Conservation (phyloP, 2,329 filamentous ascomycete species). For the Pseudomassariella vexata region DNA sequence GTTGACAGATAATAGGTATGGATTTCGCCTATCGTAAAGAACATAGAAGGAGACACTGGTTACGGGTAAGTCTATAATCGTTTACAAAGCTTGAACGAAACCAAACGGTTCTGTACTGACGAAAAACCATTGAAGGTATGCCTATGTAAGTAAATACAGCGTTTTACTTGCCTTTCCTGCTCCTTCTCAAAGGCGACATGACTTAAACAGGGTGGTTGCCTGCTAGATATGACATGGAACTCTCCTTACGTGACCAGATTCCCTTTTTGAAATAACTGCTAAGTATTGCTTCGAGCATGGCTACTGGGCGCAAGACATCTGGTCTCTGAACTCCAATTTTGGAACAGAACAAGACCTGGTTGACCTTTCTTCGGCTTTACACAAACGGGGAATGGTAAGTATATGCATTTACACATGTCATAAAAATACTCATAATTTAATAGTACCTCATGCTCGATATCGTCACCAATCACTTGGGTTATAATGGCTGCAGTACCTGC, state of each 20-base stretch:
- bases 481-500: constrained; percentile 34
- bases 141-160: no score
- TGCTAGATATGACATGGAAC: no score
- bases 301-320: constrained; percentile 47
- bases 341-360: constrained; percentile 51
- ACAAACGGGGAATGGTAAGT: constrained; percentile 45
- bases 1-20: constrained; percentile 17
- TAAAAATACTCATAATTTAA: not conserved
- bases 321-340: constrained; percentile 53
- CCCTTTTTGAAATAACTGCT: not conserved
- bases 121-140: no score
- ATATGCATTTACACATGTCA: not conserved
- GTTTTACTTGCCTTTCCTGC: no score
- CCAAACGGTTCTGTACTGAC: no score
- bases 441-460: constrained; percentile 57
- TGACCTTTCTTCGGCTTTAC: constrained; percentile 42
- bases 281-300: constrained; percentile 26
- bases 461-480: constrained; percentile 53
- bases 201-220: no score
- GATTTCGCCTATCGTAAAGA: constrained; percentile 38
- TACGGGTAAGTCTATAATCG: constrained; percentile 33
- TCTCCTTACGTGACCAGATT: no score
- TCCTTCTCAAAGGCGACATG: no score
- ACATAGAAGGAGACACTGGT: constrained; percentile 31
- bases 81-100: no score